These are phyloP conservation scores for Ustilago xerochloae DNA, from an alignment of 1,284 basidiomycete genomes.

Conservation along the genomic window DNA sequence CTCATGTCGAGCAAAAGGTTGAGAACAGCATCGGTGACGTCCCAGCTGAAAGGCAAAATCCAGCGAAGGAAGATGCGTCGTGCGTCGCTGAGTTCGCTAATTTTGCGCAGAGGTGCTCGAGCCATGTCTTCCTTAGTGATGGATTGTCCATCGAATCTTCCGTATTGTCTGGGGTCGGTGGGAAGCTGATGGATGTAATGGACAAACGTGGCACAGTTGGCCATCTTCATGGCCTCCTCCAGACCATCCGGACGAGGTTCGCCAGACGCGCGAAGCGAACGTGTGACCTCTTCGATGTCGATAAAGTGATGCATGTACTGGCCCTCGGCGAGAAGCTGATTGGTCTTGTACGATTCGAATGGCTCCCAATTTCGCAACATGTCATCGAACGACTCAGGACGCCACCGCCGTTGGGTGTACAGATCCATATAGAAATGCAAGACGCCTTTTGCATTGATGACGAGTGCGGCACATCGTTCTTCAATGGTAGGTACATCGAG, in stretches of 20 bases:
- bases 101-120: conserved; percentile 34
- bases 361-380: conserved; percentile 53
- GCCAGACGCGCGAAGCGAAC: conserved; percentile 22
- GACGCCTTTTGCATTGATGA: conserved; percentile 49
- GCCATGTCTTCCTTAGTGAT: conserved; percentile 31
- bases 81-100: conserved; percentile 55
- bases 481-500: conserved; percentile 46
- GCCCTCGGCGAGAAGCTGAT: conserved; percentile 49
- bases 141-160: conserved; percentile 15
- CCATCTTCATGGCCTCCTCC: conserved; percentile 52
- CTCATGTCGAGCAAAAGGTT: conserved; percentile 55
- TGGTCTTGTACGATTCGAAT: conserved; percentile 54
- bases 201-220: conserved; percentile 59
- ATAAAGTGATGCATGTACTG: conserved; percentile 57
- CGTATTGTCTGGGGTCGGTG: conserved; percentile 18
- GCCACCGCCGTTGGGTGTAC: conserved; percentile 32
- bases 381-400: conserved; percentile 37
- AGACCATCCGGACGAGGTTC: conserved; percentile 32
- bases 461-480: conserved; percentile 48
- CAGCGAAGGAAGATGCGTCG: conserved; percentile 49
- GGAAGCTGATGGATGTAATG: conserved; percentile 57
- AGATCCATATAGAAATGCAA: conserved; percentile 51
- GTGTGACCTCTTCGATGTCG: conserved; percentile 42
- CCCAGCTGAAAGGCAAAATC: conserved; percentile 46
- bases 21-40: conserved; percentile 46